A percentile compares a stretch with the other conserved stretches of the same genome.
phyloP scores from a whole-genome alignment of 2,329 filamentous ascomycete species.

The Scytalidium sp. region DNA sequence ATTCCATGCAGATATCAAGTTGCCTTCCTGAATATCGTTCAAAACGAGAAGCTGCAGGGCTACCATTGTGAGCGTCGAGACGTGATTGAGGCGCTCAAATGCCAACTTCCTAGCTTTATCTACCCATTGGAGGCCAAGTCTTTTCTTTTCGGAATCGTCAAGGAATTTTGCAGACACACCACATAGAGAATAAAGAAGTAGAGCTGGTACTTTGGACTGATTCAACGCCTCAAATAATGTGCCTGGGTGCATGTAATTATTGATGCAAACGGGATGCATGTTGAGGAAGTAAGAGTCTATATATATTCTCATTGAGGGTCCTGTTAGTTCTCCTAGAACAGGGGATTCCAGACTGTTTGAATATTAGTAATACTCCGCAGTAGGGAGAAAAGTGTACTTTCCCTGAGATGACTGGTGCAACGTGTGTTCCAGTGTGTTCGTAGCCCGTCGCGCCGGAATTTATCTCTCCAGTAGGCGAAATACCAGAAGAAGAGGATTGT shows the following conservation, averaged over 20 bases:
- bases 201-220: neutral
- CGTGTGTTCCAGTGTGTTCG: neutral
- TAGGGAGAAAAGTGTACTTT: neutral
- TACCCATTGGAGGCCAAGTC: slow-evolving; percentile 1
- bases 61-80: slow-evolving; percentile 2
- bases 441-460: neutral
- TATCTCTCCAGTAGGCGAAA: neutral
- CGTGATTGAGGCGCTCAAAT: slow-evolving; percentile 1
- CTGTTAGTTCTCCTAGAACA: neutral
- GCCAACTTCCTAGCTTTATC: slow-evolving; percentile 2
- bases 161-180: slow-evolving; percentile 6
- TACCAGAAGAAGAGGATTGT: slow-evolving; percentile 1
- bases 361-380: neutral
- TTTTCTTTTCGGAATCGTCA: neutral
- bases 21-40: slow-evolving; percentile 4
- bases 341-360: slow-evolving; percentile 1
- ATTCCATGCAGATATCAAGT: slow-evolving; percentile 6
- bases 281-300: slow-evolving; percentile 4
- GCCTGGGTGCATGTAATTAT: slow-evolving; percentile 4
- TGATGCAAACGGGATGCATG: slow-evolving; percentile 4
- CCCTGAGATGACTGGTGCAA: neutral
- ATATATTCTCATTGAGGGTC: slow-evolving; percentile 1
- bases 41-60: slow-evolving; percentile 1
- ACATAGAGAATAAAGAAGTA: slow-evolving; percentile 1
- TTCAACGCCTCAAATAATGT: slow-evolving; percentile 3